phyloP scores from a whole-genome alignment of 2,329 filamentous ascomycete species.

The Zopfia rhizophila region DNA sequence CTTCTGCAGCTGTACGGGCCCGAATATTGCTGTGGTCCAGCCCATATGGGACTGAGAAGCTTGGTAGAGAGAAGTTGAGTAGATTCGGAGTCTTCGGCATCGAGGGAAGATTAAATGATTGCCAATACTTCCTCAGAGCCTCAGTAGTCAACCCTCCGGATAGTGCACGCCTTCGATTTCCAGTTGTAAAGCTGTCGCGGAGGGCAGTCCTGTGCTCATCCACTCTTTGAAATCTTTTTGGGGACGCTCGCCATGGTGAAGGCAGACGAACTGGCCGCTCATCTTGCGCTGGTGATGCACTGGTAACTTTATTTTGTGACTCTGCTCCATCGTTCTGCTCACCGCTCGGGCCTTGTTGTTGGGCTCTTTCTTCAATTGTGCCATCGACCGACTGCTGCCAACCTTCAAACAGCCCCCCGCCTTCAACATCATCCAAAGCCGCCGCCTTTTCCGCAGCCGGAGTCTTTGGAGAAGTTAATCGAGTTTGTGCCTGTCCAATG shows the following conservation, averaged over 20 bases:
- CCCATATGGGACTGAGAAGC: slow-evolving; percentile 38
- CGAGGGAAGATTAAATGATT: slow-evolving; percentile 50
- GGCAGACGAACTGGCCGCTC: slow-evolving; percentile 46
- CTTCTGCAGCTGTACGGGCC: slow-evolving; percentile 18
- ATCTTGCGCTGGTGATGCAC: slow-evolving; percentile 15
- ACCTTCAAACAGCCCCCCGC: slow-evolving; percentile 60
- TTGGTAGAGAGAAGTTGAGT: slow-evolving; percentile 49
- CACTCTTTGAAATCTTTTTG: slow-evolving; percentile 48
- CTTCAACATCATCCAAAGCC: slow-evolving; percentile 59
- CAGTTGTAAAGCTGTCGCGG: slow-evolving; percentile 49
- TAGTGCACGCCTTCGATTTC: slow-evolving; percentile 50
- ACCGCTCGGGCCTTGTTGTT: slow-evolving; percentile 3
- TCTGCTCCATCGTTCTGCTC: slow-evolving; percentile 3
- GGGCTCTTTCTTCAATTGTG: slow-evolving; percentile 22
- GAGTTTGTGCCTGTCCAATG: slow-evolving; percentile 67
- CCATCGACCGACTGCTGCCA: slow-evolving; percentile 46
- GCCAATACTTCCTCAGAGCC: slow-evolving; percentile 47
- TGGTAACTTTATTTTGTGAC: slow-evolving; percentile 1
- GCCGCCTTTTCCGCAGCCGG: slow-evolving; percentile 69
- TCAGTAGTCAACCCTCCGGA: slow-evolving; percentile 51
- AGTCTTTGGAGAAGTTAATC: slow-evolving; percentile 66
- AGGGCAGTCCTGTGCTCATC: slow-evolving; percentile 50
- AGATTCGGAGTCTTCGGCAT: slow-evolving; percentile 48
- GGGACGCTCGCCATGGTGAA: slow-evolving; percentile 58
- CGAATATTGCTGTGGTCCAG: slow-evolving; percentile 21